Evolutionary conservation across 1,139 yeast genomes (phyloP), one percentile per base, ranked within the genome.

Genomic region (Yamadazyma trypodendri): DNA sequence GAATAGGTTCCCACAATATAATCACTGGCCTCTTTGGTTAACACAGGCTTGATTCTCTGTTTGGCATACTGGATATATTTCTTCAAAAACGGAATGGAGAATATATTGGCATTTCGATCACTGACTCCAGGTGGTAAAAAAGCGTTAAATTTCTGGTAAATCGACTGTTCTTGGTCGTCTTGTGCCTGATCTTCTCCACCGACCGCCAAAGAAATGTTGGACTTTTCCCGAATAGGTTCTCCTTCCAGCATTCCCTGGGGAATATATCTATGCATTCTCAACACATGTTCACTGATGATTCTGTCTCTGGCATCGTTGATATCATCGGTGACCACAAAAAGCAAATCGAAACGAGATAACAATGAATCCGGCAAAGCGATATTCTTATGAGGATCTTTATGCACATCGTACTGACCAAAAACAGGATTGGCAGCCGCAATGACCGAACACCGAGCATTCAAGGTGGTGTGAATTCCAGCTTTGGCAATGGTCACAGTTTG

Each of bases 371-470:
- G 98, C 39, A 92, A 75, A 0, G 97, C 97, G 51, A 94, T 94
- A 56, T 92, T 92, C 62, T 87, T 86, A 61, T 90, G 97, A 4
- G 98, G 98, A 51, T 94, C 96, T 65, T 87, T 89, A 62, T 87
- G 95, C 25, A 90, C 82, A 63, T 92, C 97, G 60, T 92, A 94
- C 60, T 92, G 97, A 32, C 98, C 98, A 63, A 83, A 89, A 2
- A 92, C 90, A 0, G 99, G 99, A 58, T 92, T 92, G 8, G 99
- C 99, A 21, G 99, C 99, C 0, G 98, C 98, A 51, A 94, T 79
- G 15, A 92, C 98, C 28, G 96, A 85, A 68, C 98, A 92, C 53
- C 99, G 79, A 12, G 99, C 98, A 60, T 92, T 92, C 52, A 92
- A 74, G 5, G 97, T 84, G 1, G 98, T 90, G 58, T 92, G 97